Conservation (phyloP, 805 yeast species). For the Lipomyces orientalis region DNA sequence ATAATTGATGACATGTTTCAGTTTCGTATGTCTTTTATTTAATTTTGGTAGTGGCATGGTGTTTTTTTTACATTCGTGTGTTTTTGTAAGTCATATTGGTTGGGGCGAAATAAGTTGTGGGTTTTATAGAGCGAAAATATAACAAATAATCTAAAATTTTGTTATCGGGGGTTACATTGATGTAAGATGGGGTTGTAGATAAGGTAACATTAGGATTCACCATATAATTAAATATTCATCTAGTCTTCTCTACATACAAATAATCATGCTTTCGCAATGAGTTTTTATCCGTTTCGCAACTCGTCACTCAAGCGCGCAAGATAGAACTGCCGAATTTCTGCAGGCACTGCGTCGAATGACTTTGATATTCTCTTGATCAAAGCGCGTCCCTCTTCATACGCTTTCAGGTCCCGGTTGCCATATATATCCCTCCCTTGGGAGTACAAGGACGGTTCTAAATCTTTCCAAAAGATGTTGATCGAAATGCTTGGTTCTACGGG, state of each 20-base stretch:
- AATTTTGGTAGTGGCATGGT: conserved; percentile 30
- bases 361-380: conserved; percentile 38
- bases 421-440: conserved; percentile 47
- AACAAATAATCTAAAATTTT: conserved; percentile 3
- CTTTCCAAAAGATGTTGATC: conserved; percentile 48
- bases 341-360: conserved; percentile 41
- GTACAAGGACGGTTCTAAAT: conserved; percentile 41
- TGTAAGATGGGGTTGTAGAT: background rate
- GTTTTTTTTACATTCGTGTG: conserved; percentile 24
- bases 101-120: conserved; percentile 36
- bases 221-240: conserved; percentile 9
- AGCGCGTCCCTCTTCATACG: conserved; percentile 46
- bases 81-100: conserved; percentile 36
- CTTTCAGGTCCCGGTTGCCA: conserved; percentile 48
- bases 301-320: conserved; percentile 44
- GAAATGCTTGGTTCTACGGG: conserved; percentile 45
- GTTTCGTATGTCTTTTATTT: conserved; percentile 14
- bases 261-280: background rate
- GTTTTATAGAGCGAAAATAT: conserved; percentile 33
- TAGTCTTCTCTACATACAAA: background rate
- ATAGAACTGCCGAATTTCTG: conserved; percentile 43
- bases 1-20: conserved; percentile 14
- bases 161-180: background rate
- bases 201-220: background rate
- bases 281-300: conserved; percentile 19